A percentile compares a stretch with the other conserved stretches of the same genome.
Conservation (phyloP, 2,329 filamentous ascomycete genomes). For the Teratosphaeria epicoccoides region DNA sequence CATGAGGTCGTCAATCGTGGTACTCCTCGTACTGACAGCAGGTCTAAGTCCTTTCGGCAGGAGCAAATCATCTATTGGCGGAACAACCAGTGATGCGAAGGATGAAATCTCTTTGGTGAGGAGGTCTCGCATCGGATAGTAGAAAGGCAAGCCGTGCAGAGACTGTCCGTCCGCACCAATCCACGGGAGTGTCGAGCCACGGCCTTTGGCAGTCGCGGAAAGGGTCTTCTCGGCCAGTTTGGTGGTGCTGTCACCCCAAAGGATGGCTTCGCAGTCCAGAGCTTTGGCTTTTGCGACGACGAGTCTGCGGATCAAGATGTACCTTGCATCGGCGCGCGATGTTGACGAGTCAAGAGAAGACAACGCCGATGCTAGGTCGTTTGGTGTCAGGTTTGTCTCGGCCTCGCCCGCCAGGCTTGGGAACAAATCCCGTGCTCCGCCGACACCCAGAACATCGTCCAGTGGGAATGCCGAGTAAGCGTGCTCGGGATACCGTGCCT, state of each 20-base stretch:
- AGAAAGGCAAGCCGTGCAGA: conserved; percentile 49
- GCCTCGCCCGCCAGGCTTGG: not conserved
- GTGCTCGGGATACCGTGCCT: conserved; percentile 54
- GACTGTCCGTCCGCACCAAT: conserved; percentile 65
- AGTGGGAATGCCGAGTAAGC: conserved; percentile 54
- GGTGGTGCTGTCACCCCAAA: conserved; percentile 82
- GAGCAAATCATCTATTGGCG: conserved; percentile 29
- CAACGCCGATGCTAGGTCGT: conserved; percentile 2
- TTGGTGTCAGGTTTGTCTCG: not conserved
- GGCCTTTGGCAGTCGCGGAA: conserved; percentile 79
- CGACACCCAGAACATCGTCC: conserved; percentile 40
- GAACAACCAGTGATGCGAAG: conserved; percentile 42
- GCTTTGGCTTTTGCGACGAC: conserved; percentile 55
- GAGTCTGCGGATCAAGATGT: conserved; percentile 60
- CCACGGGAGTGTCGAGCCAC: conserved; percentile 75
- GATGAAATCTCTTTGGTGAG: conserved; percentile 67
- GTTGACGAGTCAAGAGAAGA: conserved; percentile 44
- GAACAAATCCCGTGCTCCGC: conserved; percentile 4
- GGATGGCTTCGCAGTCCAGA: conserved; percentile 54
- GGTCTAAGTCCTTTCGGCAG: conserved; percentile 20
- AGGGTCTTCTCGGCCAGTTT: conserved; percentile 77
- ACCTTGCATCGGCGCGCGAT: conserved; percentile 61
- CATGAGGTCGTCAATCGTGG: conserved; percentile 89
- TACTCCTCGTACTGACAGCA: conserved; percentile 56
- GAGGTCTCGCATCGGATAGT: conserved; percentile 76